phyloP scores from a whole-genome alignment of 345 rosid species.

The Microcos paniculata region DNA sequence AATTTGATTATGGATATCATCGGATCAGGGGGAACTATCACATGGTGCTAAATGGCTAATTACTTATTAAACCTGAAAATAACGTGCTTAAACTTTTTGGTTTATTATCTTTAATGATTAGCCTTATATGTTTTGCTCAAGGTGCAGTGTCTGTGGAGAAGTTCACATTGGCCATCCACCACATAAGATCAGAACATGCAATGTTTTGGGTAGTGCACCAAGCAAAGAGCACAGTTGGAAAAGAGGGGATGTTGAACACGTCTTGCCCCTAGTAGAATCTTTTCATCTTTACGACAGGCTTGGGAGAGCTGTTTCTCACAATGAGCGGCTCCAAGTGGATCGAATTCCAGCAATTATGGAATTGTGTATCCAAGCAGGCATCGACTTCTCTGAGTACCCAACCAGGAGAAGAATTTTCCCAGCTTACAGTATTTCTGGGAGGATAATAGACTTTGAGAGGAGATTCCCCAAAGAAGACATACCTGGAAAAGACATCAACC shows the following conservation, averaged over 20 bases:
- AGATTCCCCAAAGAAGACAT: slow-evolving; percentile 47
- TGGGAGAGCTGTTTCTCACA: slow-evolving; percentile 56
- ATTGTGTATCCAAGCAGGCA: slow-evolving; percentile 52
- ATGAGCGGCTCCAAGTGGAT: slow-evolving; percentile 45
- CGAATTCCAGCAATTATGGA: slow-evolving; percentile 51
- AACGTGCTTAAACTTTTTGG: background rate
- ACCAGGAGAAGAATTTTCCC: slow-evolving; percentile 47
- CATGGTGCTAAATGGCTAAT: background rate
- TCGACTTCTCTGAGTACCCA: slow-evolving; percentile 47
- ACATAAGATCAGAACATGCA: slow-evolving; percentile 42
- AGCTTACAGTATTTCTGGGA: slow-evolving; percentile 39
- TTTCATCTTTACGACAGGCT: slow-evolving; percentile 54
- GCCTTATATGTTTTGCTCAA: background rate
- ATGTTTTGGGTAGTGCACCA: slow-evolving; percentile 32
- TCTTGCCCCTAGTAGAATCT: slow-evolving; percentile 46
- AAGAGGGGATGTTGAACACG: slow-evolving; percentile 31
- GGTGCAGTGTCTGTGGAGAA: slow-evolving; percentile 45
- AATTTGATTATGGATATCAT: background rate
- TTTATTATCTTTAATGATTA: background rate
- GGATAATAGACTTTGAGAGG: slow-evolving; percentile 44
- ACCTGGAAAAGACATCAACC: slow-evolving; percentile 33
- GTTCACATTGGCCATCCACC: slow-evolving; percentile 50
- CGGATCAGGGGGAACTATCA: background rate
- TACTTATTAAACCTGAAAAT: background rate
- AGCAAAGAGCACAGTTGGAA: slow-evolving; percentile 49